Conservation (phyloP, 2,329 filamentous ascomycete species). For the Penicillium sp. region DNA sequence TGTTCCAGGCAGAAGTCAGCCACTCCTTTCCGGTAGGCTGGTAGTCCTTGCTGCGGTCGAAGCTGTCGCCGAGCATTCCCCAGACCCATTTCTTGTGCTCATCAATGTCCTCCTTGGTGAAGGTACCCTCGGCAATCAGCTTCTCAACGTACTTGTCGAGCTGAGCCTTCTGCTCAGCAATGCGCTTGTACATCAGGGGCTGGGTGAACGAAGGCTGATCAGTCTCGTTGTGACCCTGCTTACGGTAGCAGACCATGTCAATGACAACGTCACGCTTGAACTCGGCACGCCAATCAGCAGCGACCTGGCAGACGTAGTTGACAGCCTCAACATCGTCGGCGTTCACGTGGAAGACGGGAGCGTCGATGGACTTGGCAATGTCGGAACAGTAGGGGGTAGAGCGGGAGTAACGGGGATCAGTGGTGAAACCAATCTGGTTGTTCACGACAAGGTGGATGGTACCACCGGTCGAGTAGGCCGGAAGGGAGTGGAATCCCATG, state of each 20-base stretch:
- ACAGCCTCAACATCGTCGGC: constrained; percentile 97
- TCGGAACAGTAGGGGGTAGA: constrained; percentile 99
- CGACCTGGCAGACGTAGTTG: constrained; percentile 96
- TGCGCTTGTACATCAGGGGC: constrained; percentile 98
- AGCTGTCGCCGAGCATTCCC: constrained; percentile 98
- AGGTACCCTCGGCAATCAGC: constrained; percentile 86
- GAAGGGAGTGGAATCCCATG: constrained; percentile 93
- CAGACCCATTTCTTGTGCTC: constrained; percentile 99
- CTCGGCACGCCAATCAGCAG: constrained; percentile 95
- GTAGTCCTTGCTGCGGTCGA: constrained; percentile 96
- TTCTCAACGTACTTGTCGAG: constrained; percentile 91
- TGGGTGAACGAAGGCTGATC: constrained; percentile 99
- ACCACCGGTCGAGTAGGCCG: constrained; percentile 93
- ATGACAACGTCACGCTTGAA: constrained; percentile 99
- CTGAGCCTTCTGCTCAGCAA: constrained; percentile 77
- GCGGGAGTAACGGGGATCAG: constrained; percentile 92
- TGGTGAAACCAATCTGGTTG: constrained; percentile 99
- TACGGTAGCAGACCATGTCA: constrained; percentile 97
- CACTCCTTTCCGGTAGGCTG: constrained; percentile 95
- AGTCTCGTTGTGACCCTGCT: constrained; percentile 98
- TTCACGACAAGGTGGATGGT: constrained; percentile 97
- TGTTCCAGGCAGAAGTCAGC: constrained; percentile 98
- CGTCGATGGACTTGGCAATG: constrained; percentile 98
- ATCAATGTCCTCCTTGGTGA: constrained; percentile 95
- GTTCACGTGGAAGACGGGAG: constrained; percentile 98